These are phyloP conservation scores for Rhododendron henanense DNA, from an alignment of 148 eudicot species.

Conservation along the genomic window DNA sequence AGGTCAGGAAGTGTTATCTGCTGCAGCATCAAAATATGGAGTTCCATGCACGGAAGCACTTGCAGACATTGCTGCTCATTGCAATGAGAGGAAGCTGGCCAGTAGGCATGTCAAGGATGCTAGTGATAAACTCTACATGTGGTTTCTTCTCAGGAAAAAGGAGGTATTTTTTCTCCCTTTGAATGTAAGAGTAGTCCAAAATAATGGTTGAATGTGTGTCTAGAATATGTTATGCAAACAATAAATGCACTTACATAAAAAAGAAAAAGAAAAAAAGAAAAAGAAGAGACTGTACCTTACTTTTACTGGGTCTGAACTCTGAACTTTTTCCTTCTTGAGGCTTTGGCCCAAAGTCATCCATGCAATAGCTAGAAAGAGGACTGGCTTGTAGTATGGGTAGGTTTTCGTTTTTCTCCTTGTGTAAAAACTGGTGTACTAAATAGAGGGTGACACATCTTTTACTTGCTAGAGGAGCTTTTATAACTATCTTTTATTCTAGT, in stretches of 20 bases:
- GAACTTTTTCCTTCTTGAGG: background rate
- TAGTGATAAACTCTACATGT: slow-evolving; percentile 67
- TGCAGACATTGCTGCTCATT: slow-evolving; percentile 59
- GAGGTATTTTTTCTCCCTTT: slow-evolving; percentile 39
- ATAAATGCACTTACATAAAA: background rate
- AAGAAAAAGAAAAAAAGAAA: background rate
- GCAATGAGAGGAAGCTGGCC: slow-evolving; percentile 74
- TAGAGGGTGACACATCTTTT: background rate
- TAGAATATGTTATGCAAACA: background rate
- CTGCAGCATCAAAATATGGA: slow-evolving; percentile 52
- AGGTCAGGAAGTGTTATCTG: slow-evolving; percentile 53
- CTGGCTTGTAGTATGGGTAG: background rate
- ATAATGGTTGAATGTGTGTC: background rate
- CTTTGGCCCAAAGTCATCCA: background rate
- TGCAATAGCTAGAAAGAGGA: background rate
- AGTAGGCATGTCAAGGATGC: slow-evolving; percentile 82
- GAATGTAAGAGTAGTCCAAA: background rate
- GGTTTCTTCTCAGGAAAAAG: slow-evolving; percentile 71
- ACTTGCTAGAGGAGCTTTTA: background rate
- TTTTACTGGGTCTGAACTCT: background rate
- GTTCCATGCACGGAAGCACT: slow-evolving; percentile 52
- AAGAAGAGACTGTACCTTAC: background rate
- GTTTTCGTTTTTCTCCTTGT: background rate
- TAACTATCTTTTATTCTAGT: background rate
- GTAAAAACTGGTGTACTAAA: background rate